Evolutionary conservation across 192 early-diverging fungal genomes (phyloP), one percentile per base, ranked within the genome.

Genomic region (Coemansia sp.): DNA sequence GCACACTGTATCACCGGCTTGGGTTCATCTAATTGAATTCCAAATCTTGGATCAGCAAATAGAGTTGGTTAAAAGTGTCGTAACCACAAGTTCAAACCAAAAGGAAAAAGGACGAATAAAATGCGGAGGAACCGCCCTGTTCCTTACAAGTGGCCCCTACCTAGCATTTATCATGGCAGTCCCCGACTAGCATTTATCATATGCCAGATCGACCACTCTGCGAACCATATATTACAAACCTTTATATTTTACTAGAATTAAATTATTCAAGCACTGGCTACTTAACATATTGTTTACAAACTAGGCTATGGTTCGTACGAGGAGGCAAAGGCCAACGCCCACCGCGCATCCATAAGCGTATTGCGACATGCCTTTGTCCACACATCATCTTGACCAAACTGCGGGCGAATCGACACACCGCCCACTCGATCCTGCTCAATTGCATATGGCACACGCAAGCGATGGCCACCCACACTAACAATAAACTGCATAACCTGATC

Each of bases 281-380:
- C 19, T 21, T 21, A 43, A 49, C 38, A 32, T 50, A 6, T 53
- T 24, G 4, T 7, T 12, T 21, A 15, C 10, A 32, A 47, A 21
- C 10, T 10, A 15, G 14, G 22, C 22, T 24, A n/a, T 19, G 11
- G 60, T 19, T 54, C 41, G 41, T 79, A 73, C 6, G 79, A 76
- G 2, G 79, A 81, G 15, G 87, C 87, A 76, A 90, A 94, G 6
- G 90, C 89, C 58, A 94, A 75, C 14, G 90, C 86, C 91, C 91
- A 96, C 60, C 94, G 94, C n/a, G 90, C 85, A 66, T 96, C 86
- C 56, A 93, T 89, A 29, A 98, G 80, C 62, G 89, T 89, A 75
- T 91, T 94, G 66, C 90, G 93, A 12, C 96, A 83, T 10, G 94
- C 96, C 53, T 84, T 84, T 12, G 96, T 96, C 96, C 96, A 98